These are phyloP conservation scores for Fusarium sp. DNA, from an alignment of 2,329 filamentous ascomycete genomes.

Conservation along the genomic window DNA sequence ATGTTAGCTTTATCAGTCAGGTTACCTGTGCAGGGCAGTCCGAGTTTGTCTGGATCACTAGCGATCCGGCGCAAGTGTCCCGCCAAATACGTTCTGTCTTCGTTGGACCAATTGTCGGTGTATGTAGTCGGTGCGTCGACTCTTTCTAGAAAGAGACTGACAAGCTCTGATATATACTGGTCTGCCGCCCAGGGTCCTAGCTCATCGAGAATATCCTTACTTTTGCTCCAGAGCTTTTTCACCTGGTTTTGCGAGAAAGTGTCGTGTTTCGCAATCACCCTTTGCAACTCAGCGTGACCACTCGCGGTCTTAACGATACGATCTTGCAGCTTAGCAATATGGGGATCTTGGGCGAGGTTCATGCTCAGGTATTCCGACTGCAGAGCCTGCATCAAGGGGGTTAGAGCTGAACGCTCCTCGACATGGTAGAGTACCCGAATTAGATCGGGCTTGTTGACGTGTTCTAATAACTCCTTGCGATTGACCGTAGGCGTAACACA, in stretches of 20 bases:
- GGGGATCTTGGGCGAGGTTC: conserved; percentile 71
- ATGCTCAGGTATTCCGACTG: conserved; percentile 55
- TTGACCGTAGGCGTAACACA: conserved; percentile 76
- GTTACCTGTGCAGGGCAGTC: conserved; percentile 33
- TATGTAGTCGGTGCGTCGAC: conserved; percentile 35
- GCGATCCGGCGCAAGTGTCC: conserved; percentile 56
- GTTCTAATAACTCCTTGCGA: conserved; percentile 74
- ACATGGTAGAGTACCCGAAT: conserved; percentile 49
- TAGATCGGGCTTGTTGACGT: conserved; percentile 74
- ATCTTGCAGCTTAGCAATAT: conserved; percentile 59
- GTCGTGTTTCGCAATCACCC: conserved; percentile 55
- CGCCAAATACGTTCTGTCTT: conserved; percentile 67
- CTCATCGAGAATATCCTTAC: conserved; percentile 62
- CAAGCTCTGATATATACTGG: conserved; percentile 67
- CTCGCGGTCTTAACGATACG: conserved; percentile 54
- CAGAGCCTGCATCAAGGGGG: conserved; percentile 58
- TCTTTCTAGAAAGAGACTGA: conserved; percentile 50
- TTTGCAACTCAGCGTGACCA: conserved; percentile 53
- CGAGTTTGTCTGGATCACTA: conserved; percentile 5
- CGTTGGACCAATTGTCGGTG: conserved; percentile 57
- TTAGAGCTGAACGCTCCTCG: conserved; percentile 28
- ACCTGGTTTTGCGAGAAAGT: conserved; percentile 68
- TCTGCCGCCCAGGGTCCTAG: conserved; percentile 77
- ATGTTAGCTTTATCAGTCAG: conserved; percentile 68
- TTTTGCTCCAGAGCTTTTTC: conserved; percentile 62